Evolutionary conservation across 495 filamentous ascomycete genomes (phyloP), one percentile per base, ranked within the genome.

Genomic region (Aspergillus affinis): DNA sequence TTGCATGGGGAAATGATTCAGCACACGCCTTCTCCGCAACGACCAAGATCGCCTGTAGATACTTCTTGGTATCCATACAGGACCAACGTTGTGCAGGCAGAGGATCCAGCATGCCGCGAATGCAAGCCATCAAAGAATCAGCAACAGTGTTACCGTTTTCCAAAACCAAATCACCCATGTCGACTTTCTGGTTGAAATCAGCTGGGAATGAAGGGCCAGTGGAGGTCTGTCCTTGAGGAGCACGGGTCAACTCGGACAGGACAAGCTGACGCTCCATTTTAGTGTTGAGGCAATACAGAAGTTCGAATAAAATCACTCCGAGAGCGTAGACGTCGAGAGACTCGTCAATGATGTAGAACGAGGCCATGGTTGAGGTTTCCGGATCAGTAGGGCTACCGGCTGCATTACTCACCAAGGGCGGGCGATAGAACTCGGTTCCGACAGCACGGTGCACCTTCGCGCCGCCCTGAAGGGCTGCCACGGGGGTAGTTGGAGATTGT

Each of bases 251-350:
- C 15, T 73, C 70, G 15, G 69, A 73, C 20, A 84, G 65, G 26
- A 82, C 76, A 15, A 81, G 57, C 21, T 78, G 80, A 36, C 82
- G 77, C 59, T 83, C 79, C 82, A 84, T 84, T 36, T 77, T 80
- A 0, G 82, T 84, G 55, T 71, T 72, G 17, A 82, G 63, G 13
- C 70, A 72, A 51, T 81, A 84, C n/a, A 81, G 46, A 30, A 81
- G 71, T 52, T 84, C 82, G 57, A 83, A 78, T 3, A 84, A 61
- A 30, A 84, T 80, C 20, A 84, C 79, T 1, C 82, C 82, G 13
- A 84, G 70, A 0, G 82, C 78, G 61, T 80, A 84, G 2, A 83
- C 74, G 59, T 84, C 82, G 2, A 83, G 69, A 44, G 82, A 81
- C 50, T 83, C 81, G 55, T 83, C 76, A 46, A 80, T 74, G 8